Conservation (phyloP, 2,329 filamentous ascomycete genomes). For the Coniochaeta pulveracea region DNA sequence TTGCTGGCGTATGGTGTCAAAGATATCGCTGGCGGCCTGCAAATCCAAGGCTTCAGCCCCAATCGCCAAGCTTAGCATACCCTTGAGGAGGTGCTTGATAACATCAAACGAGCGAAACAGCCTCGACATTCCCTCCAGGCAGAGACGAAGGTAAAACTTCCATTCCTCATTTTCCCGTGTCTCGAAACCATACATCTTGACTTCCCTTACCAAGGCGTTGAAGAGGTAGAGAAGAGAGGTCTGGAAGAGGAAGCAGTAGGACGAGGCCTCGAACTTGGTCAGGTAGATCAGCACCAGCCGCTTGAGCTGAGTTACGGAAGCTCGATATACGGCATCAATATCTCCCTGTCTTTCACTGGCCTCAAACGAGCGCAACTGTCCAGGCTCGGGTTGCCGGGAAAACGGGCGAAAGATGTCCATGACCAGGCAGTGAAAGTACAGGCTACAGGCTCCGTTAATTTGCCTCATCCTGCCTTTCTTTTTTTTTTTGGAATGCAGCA, state of each 20-base stretch:
- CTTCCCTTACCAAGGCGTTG: neutral
- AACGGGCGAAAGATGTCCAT: conserved; percentile 2
- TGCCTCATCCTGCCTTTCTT: too few relatives aligned
- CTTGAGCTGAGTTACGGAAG: conserved; percentile 1
- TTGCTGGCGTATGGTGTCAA: neutral
- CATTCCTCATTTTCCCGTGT: neutral
- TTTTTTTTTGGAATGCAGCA: too few relatives aligned
- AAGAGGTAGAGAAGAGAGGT: neutral
- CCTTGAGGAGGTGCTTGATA: neutral
- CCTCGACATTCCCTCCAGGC: neutral
- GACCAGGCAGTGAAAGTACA: conserved; percentile 1
- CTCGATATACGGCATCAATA: neutral
- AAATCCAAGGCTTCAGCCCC: neutral
- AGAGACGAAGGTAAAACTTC: neutral
- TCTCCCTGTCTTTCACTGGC: neutral
- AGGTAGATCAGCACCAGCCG: conserved; percentile 1
- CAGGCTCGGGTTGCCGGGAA: neutral
- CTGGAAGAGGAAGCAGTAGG: neutral
- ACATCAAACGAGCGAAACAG: neutral
- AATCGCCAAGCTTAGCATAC: neutral
- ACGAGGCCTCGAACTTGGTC: neutral
- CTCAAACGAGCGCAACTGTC: neutral
- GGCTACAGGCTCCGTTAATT: too few relatives aligned
- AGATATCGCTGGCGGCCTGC: neutral
- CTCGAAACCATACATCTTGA: neutral